These are phyloP conservation scores for Pugionium cornutum DNA, from an alignment of 345 rosid genomes.

Conservation along the genomic window DNA sequence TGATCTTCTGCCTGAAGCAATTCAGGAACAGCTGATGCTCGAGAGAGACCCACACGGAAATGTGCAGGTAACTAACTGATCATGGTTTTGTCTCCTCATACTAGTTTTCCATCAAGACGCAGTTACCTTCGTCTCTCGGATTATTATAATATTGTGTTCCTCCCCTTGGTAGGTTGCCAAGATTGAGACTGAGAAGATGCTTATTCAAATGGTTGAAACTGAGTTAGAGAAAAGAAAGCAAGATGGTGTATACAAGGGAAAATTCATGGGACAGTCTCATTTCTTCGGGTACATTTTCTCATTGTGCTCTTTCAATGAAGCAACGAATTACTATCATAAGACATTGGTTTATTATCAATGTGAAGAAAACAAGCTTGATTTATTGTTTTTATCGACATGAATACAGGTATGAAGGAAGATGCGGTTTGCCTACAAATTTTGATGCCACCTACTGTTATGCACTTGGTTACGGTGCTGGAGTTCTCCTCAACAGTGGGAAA, in stretches of 20 bases:
- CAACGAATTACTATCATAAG: neutral
- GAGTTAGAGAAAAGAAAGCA: conserved; percentile 93
- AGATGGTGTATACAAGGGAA: conserved; percentile 63
- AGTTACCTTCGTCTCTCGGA: neutral
- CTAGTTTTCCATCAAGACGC: neutral
- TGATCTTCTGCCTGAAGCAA: conserved; percentile 81
- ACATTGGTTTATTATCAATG: too few species aligned
- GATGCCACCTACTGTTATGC: conserved; percentile 97
- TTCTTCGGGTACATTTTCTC: conserved; percentile 77
- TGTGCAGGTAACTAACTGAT: conserved; percentile 68
- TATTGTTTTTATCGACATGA: neutral
- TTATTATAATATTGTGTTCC: conserved; percentile 5
- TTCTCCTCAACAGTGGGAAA: conserved; percentile 82
- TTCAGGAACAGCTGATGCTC: conserved; percentile 95
- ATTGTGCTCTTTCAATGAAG: neutral
- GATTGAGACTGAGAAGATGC: conserved; percentile 99
- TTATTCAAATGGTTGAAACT: conserved; percentile 97
- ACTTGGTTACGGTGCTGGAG: conserved; percentile 91
- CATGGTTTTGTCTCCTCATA: neutral
- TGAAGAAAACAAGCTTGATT: too few species aligned
- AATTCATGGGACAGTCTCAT: conserved; percentile 91
- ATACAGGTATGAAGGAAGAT: conserved; percentile 94
- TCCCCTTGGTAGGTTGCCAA: conserved; percentile 75
- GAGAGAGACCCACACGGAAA: conserved; percentile 99
- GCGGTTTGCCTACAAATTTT: conserved; percentile 96